Percentiles rank a stretch among this genome's conserved stretches.
phyloP scores from a whole-genome alignment of 1,284 basidiomycete species.

The Sporisorium scitamineum region DNA sequence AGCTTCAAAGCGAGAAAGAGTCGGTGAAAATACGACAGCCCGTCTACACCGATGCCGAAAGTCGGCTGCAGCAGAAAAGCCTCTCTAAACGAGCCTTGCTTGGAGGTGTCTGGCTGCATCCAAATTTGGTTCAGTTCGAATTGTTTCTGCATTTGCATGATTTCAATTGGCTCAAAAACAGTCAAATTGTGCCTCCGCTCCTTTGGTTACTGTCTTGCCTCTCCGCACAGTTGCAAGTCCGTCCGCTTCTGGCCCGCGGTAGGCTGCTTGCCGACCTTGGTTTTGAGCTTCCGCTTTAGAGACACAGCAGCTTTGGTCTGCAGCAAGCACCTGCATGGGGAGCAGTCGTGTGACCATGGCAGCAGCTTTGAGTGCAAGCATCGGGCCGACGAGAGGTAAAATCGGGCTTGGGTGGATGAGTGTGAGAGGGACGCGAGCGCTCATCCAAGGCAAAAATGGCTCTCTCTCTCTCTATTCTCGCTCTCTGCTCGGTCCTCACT shows the following conservation, averaged over 20 bases:
- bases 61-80: not conserved
- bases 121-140: too few species aligned
- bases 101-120: not conserved
- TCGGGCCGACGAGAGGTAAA: not conserved
- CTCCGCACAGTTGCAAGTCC: too few species aligned
- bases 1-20: too few species aligned
- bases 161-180: slow-evolving; percentile 1
- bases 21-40: too few species aligned
- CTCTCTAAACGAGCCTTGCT: slow-evolving; percentile 8
- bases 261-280: not conserved
- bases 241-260: not conserved
- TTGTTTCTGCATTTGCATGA: not conserved
- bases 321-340: not conserved
- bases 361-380: too few species aligned
- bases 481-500: too few species aligned
- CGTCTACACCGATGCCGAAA: slow-evolving; percentile 2
- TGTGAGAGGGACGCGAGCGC: too few species aligned
- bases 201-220: not conserved
- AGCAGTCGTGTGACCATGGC: not conserved
- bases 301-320: not conserved
- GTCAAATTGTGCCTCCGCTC: not conserved
- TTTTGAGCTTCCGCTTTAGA: not conserved
- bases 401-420: too few species aligned
- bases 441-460: not conserved
- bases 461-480: too few species aligned